Percentiles rank a stretch among this genome's conserved stretches.
These are phyloP conservation scores for Colletotrichum sp. DNA, from an alignment of 2,329 filamentous ascomycete species.

Conservation along the genomic window DNA sequence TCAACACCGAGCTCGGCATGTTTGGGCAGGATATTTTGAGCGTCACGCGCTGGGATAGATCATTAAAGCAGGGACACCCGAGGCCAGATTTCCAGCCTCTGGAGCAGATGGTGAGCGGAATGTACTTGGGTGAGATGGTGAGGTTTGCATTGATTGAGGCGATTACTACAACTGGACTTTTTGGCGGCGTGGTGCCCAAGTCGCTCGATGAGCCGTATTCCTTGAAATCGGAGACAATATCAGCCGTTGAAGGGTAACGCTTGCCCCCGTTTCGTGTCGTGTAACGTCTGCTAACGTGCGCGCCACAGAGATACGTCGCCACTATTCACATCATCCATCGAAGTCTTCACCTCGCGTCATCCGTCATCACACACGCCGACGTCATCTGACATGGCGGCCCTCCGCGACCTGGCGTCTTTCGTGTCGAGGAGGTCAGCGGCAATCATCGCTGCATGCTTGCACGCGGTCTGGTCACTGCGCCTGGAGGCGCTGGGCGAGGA, in stretches of 20 bases:
- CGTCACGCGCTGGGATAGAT: conserved; percentile 64
- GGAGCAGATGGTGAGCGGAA: conserved; percentile 67
- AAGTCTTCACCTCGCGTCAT: conserved; percentile 54
- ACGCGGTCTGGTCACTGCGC: conserved; percentile 63
- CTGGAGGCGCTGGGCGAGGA: conserved; percentile 46
- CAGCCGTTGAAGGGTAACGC: conserved; percentile 59
- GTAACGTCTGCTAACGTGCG: background rate
- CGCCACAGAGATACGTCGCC: conserved; percentile 47
- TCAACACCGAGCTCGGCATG: conserved; percentile 73
- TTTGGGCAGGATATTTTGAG: conserved; percentile 65
- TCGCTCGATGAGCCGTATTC: conserved; percentile 59
- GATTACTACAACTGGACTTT: conserved; percentile 55
- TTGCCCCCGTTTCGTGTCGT: background rate
- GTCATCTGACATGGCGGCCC: conserved; percentile 51
- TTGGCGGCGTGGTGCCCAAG: conserved; percentile 61
- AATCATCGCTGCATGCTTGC: conserved; percentile 62
- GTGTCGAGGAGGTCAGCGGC: conserved; percentile 64
- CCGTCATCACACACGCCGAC: conserved; percentile 48
- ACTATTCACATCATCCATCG: conserved; percentile 46
- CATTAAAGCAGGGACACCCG: conserved; percentile 56
- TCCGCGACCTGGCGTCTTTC: conserved; percentile 58
- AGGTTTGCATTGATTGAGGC: conserved; percentile 64
- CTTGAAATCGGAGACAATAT: conserved; percentile 65
- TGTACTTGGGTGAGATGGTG: conserved; percentile 70
- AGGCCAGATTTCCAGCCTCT: conserved; percentile 66